Evolutionary conservation across 257 asterid genomes (phyloP).

Genomic region (Phtheirospermum japonicum): DNA sequence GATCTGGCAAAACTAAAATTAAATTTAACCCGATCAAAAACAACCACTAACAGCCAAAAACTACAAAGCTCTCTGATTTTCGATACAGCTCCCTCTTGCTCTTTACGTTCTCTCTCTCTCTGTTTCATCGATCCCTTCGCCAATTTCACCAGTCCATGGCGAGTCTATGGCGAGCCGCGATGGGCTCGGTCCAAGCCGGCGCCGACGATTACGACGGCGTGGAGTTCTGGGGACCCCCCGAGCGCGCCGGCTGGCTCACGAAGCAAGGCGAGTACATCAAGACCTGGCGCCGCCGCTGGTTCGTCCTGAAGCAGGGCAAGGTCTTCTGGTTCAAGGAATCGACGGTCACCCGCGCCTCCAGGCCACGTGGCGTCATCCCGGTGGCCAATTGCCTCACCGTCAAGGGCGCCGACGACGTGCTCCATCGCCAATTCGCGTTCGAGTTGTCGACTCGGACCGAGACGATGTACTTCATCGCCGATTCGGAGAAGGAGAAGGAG

Average conservation of each 20-base stretch:
- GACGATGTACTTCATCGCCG: constrained; percentile 80
- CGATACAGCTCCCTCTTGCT: no score
- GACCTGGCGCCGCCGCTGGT: constrained; percentile 92
- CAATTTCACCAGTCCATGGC: constrained; percentile 31
- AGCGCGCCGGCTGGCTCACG: constrained; percentile 68
- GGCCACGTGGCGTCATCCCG: constrained; percentile 71
- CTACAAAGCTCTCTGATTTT: no score
- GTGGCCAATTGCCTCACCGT: constrained; percentile 65
- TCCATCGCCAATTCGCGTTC: constrained; percentile 62
- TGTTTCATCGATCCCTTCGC: constrained; percentile 3
- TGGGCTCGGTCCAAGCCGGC: constrained; percentile 46
- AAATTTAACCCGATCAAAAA: no score
- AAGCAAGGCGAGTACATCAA: constrained; percentile 87
- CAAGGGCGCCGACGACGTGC: constrained; percentile 79
- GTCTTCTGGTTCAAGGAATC: constrained; percentile 86
- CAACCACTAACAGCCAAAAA: no score
- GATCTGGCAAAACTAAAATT: no score
- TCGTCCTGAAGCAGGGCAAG: constrained; percentile 70
- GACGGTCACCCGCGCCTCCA: constrained; percentile 46
- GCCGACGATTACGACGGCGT: constrained; percentile 56
- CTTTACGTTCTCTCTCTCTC: no score
- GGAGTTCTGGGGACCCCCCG: constrained; percentile 70
- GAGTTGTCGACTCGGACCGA: constrained; percentile 64
- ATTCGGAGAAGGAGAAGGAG: constrained; percentile 77
- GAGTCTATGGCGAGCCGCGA: constrained; percentile 67